Conservation (phyloP, 768 basidiomycete genomes). For the Hericium alpestre region DNA sequence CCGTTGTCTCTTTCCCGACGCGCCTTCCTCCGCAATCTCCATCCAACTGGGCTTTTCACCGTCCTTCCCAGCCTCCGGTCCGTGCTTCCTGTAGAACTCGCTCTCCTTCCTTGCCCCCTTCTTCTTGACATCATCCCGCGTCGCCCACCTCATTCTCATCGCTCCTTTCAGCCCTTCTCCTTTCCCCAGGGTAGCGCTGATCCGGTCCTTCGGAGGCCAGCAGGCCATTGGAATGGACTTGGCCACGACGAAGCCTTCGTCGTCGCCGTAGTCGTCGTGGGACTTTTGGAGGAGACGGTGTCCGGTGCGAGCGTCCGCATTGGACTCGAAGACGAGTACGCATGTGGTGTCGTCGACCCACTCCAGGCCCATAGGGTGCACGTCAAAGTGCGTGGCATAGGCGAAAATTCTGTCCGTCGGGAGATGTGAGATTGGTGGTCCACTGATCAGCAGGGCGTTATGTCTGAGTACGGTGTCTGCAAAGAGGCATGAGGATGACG, state of each 20-base stretch:
- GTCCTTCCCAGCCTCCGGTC: constrained; percentile 49
- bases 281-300: constrained; percentile 42
- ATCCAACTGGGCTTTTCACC: constrained; percentile 19
- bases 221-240: constrained; percentile 61
- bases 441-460: constrained; percentile 66
- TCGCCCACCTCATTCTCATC: constrained; percentile 72
- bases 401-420: constrained; percentile 72
- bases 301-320: constrained; percentile 40
- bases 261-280: constrained; percentile 39
- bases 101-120: constrained; percentile 63
- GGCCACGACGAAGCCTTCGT: constrained; percentile 49
- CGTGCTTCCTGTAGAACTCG: constrained; percentile 72
- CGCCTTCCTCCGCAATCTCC: constrained; percentile 6
- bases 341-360: constrained; percentile 83
- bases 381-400: constrained; percentile 70
- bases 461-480: constrained; percentile 36
- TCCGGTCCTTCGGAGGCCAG: constrained; percentile 75
- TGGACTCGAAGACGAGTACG: constrained; percentile 62
- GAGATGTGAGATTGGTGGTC: constrained; percentile 62
- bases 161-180: constrained; percentile 56
- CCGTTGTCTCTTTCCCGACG: constrained; percentile 23
- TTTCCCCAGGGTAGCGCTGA: constrained; percentile 60
- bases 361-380: constrained; percentile 65
- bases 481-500: neutral
- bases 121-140: constrained; percentile 63